Base-by-base conservation (phyloP, 495 filamentous ascomycete genomes). In the Cryomyces antarcticus region DNA sequence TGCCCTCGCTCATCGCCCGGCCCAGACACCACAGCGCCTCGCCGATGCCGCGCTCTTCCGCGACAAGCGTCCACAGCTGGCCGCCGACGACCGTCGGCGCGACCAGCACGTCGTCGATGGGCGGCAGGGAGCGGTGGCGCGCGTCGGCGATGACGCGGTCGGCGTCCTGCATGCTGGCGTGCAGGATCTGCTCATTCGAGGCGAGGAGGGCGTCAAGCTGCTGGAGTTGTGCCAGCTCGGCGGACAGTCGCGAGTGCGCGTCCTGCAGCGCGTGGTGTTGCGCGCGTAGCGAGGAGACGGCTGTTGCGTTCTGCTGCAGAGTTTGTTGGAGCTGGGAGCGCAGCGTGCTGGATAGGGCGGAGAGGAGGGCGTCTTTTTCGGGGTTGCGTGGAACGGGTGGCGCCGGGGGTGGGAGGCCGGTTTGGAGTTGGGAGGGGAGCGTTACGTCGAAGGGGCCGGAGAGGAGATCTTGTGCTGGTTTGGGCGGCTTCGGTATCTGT, bases 321-420 rank as follows among this genome's bases (percentile, higher is more conserved):
- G 75, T 73, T 38, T 64, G 63, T 27, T 72, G 71, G 2, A 88
- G 72, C 43, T 77, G 77, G 35, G 71, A 58, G 46, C 73, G 60
- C 7, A 97, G 62, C 1, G 75, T 71, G 28, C 65, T 64, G 39
- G 80, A 82, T 27, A 97, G 69, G 11, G 82, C 78, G 37, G 75
- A 71, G 7, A 93, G 70, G 27, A 97, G 73, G 31, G 77, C 75
- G 57, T 95, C 86, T 55, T 95, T 97, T 62, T 97, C 85, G 5
- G 89, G 89, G 57, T 97, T 97, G 1, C 85, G 88, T 1, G 89
- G 89, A 41, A 93, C 82, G 7, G 87, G 88, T 0, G 88, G 88
- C 0, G 82, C 74, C 29, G 75, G 67, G 37, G 72, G 57, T 6
- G 68, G 40, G 12, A 13, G 17, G 36, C 39, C 59, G 33, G 63